A percentile compares a stretch with the other conserved stretches of the same genome.
Evolutionary conservation across 169 alveolate genomes (phyloP).

Genomic region (Eimeria falciformis): DNA sequence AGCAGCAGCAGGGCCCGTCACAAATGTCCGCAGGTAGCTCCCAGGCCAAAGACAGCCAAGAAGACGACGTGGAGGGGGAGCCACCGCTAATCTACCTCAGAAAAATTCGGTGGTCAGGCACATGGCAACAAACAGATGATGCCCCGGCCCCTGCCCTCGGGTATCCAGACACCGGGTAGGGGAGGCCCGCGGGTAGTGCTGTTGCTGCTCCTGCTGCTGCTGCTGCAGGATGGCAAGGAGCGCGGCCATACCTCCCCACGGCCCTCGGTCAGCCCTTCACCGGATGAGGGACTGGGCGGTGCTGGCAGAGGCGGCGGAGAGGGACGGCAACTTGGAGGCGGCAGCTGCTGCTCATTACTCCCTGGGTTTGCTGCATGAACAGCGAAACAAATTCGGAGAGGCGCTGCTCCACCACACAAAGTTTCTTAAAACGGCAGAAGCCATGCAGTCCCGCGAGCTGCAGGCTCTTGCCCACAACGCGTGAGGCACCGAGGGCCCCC

Average conservation of each 20-base stretch:
- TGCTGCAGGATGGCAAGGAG: conserved; percentile 24
- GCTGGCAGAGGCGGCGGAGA: background rate
- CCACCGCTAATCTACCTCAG: background rate
- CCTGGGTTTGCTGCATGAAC: background rate
- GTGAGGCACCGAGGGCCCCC: background rate
- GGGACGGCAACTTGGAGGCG: background rate
- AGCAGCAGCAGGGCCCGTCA: background rate
- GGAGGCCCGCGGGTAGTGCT: background rate
- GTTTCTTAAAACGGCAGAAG: background rate
- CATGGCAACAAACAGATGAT: background rate
- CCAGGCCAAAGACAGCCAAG: background rate
- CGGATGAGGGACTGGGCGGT: background rate
- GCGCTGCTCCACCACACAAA: conserved; percentile 5
- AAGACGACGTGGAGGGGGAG: background rate
- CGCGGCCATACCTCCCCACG: background rate
- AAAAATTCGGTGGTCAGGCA: background rate
- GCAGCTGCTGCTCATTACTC: background rate
- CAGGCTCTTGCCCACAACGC: conserved; percentile 33
- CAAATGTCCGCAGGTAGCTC: background rate
- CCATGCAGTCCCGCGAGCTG: background rate
- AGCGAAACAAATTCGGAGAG: background rate
- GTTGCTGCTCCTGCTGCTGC: background rate
- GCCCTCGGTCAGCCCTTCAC: background rate
- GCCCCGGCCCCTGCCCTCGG: background rate
- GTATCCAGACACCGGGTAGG: background rate